Evolutionary conservation across 2,329 filamentous ascomycete genomes (phyloP), one percentile per base, ranked within the genome.

Genomic region (Aspergillus sp.): DNA sequence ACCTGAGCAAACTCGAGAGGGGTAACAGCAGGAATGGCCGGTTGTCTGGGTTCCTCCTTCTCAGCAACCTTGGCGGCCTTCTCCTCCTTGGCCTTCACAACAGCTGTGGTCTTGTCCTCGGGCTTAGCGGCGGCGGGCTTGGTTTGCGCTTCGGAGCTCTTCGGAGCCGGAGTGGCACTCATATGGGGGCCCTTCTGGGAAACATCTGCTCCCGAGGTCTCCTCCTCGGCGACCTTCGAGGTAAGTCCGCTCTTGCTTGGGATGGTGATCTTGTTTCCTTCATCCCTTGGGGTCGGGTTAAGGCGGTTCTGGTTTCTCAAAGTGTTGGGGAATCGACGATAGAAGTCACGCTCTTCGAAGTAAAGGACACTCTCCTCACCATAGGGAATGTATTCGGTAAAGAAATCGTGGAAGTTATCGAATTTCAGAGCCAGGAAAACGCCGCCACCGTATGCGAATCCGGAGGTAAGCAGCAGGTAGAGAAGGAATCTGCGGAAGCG

Each of bases 351-450:
- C 80, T 99, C 95, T 79, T 99, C 95, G 55, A 99, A 88, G 80
- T 96, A 98, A 25, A 96, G 86, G 49, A 99, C 94, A 17, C 90
- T 90, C 74, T 96, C 91, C 80, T 99, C 95, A 71, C 93, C 95
- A 68, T 90, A 96, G 21, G 95, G 95, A 17, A 99, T 80, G 77
- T 94, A 99, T 80, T 97, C 93, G 70, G 93, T 98, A 80, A 99
- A 99, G 82, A 97, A 95, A 78, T 99, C 95, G 80, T 99, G 94
- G 85, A 98, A 99, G 80, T 92, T 96, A 82, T 99, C 95, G 73
- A 90, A 96, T 77, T 95, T 85, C 66, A 96, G 87, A 58, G 95
- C 94, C 78, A 96, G 95, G 83, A 90, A 96, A 58, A 97, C 88
- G 67, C 94, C 92, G 66, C 92, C 92, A 58, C 86, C 90, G 71